Base-by-base conservation (phyloP, 257 asterid genomes). In the Penstemon eatonii region DNA sequence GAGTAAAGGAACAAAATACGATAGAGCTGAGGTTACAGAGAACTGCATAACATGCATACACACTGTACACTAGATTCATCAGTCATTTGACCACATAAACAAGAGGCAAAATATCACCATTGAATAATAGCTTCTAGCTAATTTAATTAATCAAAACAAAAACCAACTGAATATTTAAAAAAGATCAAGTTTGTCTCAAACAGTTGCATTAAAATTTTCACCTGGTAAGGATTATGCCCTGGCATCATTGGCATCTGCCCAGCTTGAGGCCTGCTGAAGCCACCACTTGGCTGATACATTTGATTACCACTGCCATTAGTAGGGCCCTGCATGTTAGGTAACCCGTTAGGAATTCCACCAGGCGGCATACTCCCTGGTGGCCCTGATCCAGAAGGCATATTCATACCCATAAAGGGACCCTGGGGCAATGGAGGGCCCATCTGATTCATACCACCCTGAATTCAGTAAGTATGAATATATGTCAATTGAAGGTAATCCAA, bases 201-300 rank as follows among this genome's bases (percentile, higher is more conserved):
- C 18, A 40, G 13, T 5, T 36, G 47, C 61, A 76, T 55, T 56
- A 38, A 68, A 38, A 70, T 56, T 50, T 75, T 69, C 72, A 92
- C 98, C 97, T 91, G 97, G 70, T 80, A 93, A 42, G 84, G 97
- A 77, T 84, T 91, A 36, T 83, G 84, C 54, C 96, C 97, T 12
- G 94, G 96, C 87, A 93, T 84, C 89, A 87, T 87, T n/a, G 85
- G 97, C 88, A 85, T 80, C 85, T 89, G 95, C 66, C 91, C 94
- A 39, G 80, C 67, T 68, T 83, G 98, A 59, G 91, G 88, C 78
- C 99, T 81, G 81, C 80, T 87, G 82, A 90, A 93, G 68, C 85
- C 85, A 36, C 96, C 94, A 42, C 85, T 94, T 8, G 87, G 88
- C 56, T 87, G 94, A 81, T 79, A 90, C 95, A 93, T 86, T 77